These are phyloP conservation scores for Chrysoporthe austroafricana DNA, from an alignment of 2,329 filamentous ascomycete genomes.

Conservation along the genomic window DNA sequence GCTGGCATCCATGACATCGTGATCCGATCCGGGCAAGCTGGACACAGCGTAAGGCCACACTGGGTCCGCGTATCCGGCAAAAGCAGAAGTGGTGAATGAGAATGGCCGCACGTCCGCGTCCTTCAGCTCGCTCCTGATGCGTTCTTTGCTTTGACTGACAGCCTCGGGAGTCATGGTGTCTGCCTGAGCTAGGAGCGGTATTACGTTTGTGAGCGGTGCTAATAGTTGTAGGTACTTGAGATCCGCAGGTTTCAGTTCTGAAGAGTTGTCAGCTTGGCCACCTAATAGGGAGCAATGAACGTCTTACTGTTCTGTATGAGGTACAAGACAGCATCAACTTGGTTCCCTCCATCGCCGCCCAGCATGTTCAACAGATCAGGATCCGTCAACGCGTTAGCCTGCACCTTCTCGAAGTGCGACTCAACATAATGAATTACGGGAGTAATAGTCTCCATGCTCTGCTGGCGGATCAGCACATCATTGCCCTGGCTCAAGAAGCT, in stretches of 20 bases:
- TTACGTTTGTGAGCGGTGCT: slow-evolving; percentile 76
- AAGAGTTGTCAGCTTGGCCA: slow-evolving; percentile 29
- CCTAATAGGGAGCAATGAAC: neutral
- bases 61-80: slow-evolving; percentile 33
- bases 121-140: slow-evolving; percentile 59
- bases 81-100: slow-evolving; percentile 57
- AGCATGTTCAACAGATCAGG: slow-evolving; percentile 76
- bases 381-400: slow-evolving; percentile 68
- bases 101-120: slow-evolving; percentile 67
- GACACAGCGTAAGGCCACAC: slow-evolving; percentile 74
- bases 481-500: slow-evolving; percentile 14
- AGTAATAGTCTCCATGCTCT: slow-evolving; percentile 61
- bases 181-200: slow-evolving; percentile 78
- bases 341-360: slow-evolving; percentile 78
- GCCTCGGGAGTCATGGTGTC: slow-evolving; percentile 68
- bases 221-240: slow-evolving; percentile 73
- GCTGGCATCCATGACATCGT: slow-evolving; percentile 89
- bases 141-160: slow-evolving; percentile 61
- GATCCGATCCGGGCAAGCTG: slow-evolving; percentile 70
- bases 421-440: slow-evolving; percentile 74
- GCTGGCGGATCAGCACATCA: slow-evolving; percentile 26
- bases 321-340: slow-evolving; percentile 86
- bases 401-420: slow-evolving; percentile 65
- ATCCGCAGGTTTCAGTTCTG: slow-evolving; percentile 65
- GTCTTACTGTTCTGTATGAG: slow-evolving; percentile 71